These are phyloP conservation scores for Zizania palustris DNA, from an alignment of 202 grass and related monocot genomes.

Conservation along the genomic window DNA sequence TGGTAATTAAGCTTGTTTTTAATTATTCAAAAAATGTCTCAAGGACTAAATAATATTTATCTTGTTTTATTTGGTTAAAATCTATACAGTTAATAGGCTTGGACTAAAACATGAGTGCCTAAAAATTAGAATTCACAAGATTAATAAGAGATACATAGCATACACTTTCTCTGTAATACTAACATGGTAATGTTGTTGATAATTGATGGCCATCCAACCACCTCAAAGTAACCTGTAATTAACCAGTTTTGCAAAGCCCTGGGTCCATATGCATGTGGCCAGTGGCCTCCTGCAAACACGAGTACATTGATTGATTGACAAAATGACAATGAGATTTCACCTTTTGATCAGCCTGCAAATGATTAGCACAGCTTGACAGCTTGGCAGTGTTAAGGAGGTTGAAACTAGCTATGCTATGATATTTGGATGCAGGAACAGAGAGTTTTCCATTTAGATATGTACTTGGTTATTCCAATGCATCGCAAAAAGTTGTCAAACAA, in stretches of 20 bases:
- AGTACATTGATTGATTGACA: neutral
- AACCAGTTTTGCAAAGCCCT: no score
- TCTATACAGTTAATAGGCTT: no score
- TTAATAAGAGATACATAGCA: no score
- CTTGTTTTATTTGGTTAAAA: no score
- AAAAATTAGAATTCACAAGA: no score
- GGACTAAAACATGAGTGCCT: no score
- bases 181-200: neutral
- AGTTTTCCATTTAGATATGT: neutral
- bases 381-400: neutral
- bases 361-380: neutral
- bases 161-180: no score
- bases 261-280: neutral
- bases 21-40: no score
- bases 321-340: slow-evolving; percentile 20
- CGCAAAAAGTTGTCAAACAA: neutral
- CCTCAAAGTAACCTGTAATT: no score
- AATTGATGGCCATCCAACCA: neutral
- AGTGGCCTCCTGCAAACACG: neutral
- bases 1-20: no score
- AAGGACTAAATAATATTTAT: no score
- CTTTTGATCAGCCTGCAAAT: neutral
- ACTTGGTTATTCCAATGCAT: neutral
- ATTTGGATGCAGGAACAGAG: neutral
- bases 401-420: neutral